Conservation (phyloP, 176 grass and related monocot species). For the Oryza rufipogon region DNA sequence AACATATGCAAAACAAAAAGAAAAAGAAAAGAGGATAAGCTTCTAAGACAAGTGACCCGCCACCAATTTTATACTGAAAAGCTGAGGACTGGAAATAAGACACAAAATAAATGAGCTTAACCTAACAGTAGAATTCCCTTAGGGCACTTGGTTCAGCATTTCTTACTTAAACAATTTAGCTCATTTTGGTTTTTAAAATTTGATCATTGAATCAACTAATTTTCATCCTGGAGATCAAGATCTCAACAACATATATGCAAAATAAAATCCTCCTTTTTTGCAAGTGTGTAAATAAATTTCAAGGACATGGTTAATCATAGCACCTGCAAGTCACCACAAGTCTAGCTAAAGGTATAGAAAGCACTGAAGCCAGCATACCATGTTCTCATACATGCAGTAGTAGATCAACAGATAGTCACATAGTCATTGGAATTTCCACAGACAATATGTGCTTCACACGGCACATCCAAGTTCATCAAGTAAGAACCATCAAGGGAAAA, state of each 20-base stretch:
- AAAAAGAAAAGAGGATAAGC: neutral
- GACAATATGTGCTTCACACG: neutral
- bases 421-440: neutral
- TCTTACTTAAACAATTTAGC: neutral
- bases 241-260: neutral
- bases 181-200: neutral
- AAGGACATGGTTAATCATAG: neutral
- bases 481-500: neutral
- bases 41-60: neutral
- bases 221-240: neutral
- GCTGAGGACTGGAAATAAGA: conserved; percentile 10
- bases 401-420: neutral
- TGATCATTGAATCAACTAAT: neutral
- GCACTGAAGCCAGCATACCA: neutral
- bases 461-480: neutral
- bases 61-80: neutral
- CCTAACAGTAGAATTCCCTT: neutral
- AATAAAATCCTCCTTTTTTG: neutral
- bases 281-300: neutral
- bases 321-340: neutral
- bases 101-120: neutral
- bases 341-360: neutral
- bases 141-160: neutral
- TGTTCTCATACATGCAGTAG: neutral
- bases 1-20: neutral